Conservation (phyloP, 495 filamentous ascomycete genomes). For the Daldinia decipiens region DNA sequence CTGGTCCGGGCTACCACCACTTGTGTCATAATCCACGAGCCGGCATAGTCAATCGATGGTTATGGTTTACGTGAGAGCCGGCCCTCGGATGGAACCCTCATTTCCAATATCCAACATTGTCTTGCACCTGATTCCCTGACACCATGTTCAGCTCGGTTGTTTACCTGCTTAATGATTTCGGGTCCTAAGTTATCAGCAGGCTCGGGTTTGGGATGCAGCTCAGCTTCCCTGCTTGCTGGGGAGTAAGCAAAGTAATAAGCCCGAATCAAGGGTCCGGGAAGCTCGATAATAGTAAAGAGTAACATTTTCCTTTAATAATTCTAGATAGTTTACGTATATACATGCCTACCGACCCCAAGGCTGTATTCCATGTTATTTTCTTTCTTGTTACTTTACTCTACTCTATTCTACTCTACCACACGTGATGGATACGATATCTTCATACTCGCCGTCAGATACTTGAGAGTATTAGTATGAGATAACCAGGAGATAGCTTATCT, state of each 20-base stretch:
- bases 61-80: not conserved
- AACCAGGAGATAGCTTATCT: slow-evolving; percentile 6
- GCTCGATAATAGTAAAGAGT: not conserved
- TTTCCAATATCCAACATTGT: not conserved
- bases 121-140: not conserved
- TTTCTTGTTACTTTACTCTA: not conserved
- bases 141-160: not conserved
- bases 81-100: not conserved
- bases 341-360: not conserved
- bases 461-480: not conserved
- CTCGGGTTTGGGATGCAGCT: slow-evolving; percentile 13
- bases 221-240: not conserved
- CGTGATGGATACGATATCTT: not conserved
- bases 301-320: not conserved
- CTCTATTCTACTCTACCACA: not conserved
- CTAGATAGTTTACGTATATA: not conserved
- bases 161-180: slow-evolving; percentile 24
- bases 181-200: slow-evolving; percentile 22
- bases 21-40: not conserved
- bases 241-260: slow-evolving; percentile 1
- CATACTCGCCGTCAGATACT: not conserved
- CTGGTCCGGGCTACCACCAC: not conserved
- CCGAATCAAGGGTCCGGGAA: not conserved
- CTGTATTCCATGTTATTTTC: not conserved
- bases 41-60: not conserved